Percentiles rank a stretch among this genome's conserved stretches.
phyloP scores from a whole-genome alignment of 2,329 filamentous ascomycete genomes.

The Aspergillus ochraceus region DNA sequence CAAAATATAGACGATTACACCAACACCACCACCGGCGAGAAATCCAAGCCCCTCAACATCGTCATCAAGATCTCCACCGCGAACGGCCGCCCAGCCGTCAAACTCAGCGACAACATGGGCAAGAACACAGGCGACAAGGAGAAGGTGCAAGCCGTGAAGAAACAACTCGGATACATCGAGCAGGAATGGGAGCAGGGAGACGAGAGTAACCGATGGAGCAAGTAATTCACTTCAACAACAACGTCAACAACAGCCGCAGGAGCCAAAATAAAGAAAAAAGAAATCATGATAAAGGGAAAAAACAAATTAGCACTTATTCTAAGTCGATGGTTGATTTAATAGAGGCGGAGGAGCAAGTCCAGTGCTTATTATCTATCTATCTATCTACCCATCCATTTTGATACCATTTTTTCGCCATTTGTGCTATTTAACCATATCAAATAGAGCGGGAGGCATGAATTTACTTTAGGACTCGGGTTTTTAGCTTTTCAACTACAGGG shows the following conservation, averaged over 20 bases:
- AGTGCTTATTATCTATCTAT: too few relatives aligned
- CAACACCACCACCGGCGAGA: slow-evolving; percentile 69
- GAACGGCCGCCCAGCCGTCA: slow-evolving; percentile 77
- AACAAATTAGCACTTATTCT: too few relatives aligned
- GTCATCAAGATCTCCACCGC: slow-evolving; percentile 95
- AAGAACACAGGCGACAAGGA: slow-evolving; percentile 91
- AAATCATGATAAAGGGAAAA: too few relatives aligned
- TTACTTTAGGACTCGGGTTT: too few relatives aligned
- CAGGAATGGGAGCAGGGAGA: slow-evolving; percentile 80
- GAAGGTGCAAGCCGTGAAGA: slow-evolving; percentile 80
- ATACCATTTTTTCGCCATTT: too few relatives aligned
- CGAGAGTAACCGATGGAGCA: slow-evolving; percentile 73
- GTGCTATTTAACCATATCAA: background rate
- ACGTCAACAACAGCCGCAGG: too few relatives aligned
- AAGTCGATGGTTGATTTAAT: background rate
- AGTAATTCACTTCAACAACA: background rate
- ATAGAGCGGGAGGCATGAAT: too few relatives aligned
- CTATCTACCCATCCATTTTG: background rate
- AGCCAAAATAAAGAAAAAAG: background rate
- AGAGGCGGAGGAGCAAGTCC: too few relatives aligned
- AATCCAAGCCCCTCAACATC: slow-evolving; percentile 91
- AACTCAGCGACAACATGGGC: slow-evolving; percentile 86
- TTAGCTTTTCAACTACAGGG: too few relatives aligned
- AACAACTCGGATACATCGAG: slow-evolving; percentile 80
- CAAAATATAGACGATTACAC: slow-evolving; percentile 69